Conservation (phyloP, 2,329 filamentous ascomycete genomes). For the Fusarium coffeatum region DNA sequence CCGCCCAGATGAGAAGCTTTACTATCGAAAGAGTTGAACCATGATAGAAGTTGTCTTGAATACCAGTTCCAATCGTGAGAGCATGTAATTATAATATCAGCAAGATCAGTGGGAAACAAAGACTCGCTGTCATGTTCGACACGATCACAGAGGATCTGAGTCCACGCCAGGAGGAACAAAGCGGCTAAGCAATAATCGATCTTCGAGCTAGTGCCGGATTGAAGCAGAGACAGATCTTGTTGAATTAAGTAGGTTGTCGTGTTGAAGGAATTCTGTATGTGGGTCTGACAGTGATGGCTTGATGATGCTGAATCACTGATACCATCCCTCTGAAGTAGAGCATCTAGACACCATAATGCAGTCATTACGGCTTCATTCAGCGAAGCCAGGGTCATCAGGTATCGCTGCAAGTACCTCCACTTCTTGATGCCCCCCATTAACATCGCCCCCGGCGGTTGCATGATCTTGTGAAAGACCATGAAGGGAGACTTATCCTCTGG, state of each 20-base stretch:
- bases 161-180: constrained; percentile 1
- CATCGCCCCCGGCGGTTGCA: constrained; percentile 9
- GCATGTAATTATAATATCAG: not conserved
- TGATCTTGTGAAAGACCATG: not conserved
- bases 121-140: not conserved
- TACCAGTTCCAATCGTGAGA: constrained; percentile 13
- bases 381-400: not conserved
- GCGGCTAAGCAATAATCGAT: constrained; percentile 1
- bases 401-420: constrained; percentile 1
- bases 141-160: constrained; percentile 1
- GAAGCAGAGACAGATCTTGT: accelerated
- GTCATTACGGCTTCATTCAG: not conserved
- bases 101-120: not conserved
- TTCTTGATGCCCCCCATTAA: constrained; percentile 10
- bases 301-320: not conserved
- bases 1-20: constrained; percentile 1
- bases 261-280: not conserved
- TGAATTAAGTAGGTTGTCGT: not conserved
- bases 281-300: not conserved
- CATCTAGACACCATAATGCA: not conserved
- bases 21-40: constrained; percentile 7
- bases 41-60: constrained; percentile 2
- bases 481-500: not conserved
- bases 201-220: not conserved
- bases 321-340: not conserved